These are phyloP conservation scores for Dysphania ambrosioides DNA, from an alignment of 148 eudicot species.

Conservation along the genomic window DNA sequence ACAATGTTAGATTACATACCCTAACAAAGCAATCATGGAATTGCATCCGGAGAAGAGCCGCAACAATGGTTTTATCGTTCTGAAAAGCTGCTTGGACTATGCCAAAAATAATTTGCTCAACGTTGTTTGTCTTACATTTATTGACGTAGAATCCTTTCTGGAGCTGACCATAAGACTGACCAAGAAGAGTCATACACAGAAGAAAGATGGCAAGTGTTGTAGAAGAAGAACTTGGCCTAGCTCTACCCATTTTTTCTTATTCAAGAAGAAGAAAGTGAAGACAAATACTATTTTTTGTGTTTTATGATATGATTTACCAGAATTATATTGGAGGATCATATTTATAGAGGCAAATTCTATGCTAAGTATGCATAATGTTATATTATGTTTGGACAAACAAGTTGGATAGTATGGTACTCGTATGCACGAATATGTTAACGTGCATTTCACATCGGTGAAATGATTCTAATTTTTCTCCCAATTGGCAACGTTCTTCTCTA, in stretches of 20 bases:
- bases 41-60: slow-evolving; percentile 41
- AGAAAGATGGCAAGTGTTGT: slow-evolving; percentile 24
- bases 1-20: slow-evolving; percentile 12
- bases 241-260: slow-evolving; percentile 1
- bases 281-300: neutral
- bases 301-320: neutral
- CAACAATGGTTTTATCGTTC: slow-evolving; percentile 25
- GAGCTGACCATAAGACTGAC: slow-evolving; percentile 22
- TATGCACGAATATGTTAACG: too few relatives aligned
- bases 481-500: too few relatives aligned
- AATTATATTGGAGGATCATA: neutral
- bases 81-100: slow-evolving; percentile 13
- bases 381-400: too few relatives aligned
- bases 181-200: slow-evolving; percentile 29
- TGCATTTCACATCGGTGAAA: too few relatives aligned
- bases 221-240: slow-evolving; percentile 1
- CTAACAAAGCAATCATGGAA: slow-evolving; percentile 48
- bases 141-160: slow-evolving; percentile 32
- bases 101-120: slow-evolving; percentile 29
- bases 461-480: too few relatives aligned
- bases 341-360: neutral
- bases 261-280: neutral
- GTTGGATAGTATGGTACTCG: too few relatives aligned
- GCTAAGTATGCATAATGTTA: neutral
- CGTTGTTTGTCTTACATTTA: slow-evolving; percentile 31